A percentile compares a stretch with the other conserved stretches of the same genome.
phyloP scores from a whole-genome alignment of 78 protist species.

The Bodo saltans region DNA sequence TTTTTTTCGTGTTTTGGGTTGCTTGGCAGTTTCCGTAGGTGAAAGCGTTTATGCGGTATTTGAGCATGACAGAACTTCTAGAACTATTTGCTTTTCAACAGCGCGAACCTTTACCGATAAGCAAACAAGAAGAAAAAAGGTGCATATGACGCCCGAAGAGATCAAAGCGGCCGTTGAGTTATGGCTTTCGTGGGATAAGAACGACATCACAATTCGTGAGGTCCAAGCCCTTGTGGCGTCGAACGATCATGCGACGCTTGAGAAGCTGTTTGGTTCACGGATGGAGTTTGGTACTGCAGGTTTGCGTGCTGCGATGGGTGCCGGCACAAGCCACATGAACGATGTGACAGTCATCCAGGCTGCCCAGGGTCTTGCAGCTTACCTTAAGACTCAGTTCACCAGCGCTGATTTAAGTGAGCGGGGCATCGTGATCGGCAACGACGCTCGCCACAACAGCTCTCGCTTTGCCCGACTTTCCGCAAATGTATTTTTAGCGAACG shows the following conservation, averaged over 20 bases:
- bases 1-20: no score
- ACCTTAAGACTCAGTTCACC: background rate
- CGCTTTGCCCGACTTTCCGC: conserved; percentile 75
- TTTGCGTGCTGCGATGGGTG: conserved; percentile 85
- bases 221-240: conserved; percentile 15
- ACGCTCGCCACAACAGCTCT: conserved; percentile 75
- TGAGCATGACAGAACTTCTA: no score
- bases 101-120: no score
- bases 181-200: conserved; percentile 34
- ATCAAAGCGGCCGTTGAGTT: no score
- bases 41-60: no score
- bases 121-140: no score
- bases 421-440: conserved; percentile 73
- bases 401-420: background rate
- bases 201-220: conserved; percentile 3
- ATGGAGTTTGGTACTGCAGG: conserved; percentile 68
- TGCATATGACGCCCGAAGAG: no score
- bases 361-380: conserved; percentile 45
- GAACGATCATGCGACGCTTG: background rate
- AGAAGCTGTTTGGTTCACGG: background rate
- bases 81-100: no score
- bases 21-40: no score
- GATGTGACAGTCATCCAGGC: conserved; percentile 84
- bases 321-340: conserved; percentile 90
- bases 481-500: conserved; percentile 53